Conservation (phyloP, 257 asterid species). For the Penstemon eatonii region DNA sequence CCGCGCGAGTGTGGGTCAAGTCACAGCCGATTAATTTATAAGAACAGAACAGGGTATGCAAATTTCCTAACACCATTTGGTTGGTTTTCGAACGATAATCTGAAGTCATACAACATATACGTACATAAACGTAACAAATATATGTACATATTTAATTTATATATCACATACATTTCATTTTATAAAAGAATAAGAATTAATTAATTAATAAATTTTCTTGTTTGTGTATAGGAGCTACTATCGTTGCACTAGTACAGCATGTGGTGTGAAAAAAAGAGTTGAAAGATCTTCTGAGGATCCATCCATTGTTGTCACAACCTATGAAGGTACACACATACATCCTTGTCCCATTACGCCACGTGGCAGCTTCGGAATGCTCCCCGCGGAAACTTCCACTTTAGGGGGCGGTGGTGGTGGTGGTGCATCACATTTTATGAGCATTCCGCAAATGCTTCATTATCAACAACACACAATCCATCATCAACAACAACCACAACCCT, state of each 20-base stretch:
- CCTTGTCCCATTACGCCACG: slow-evolving; percentile 46
- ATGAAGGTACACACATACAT: slow-evolving; percentile 84
- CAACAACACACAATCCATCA: slow-evolving; percentile 23
- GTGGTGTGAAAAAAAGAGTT: slow-evolving; percentile 92
- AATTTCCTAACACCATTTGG: no score
- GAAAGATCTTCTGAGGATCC: slow-evolving; percentile 83
- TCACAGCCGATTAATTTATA: no score
- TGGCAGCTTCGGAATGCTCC: slow-evolving; percentile 42
- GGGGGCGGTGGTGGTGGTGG: slow-evolving; percentile 22
- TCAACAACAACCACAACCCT: slow-evolving; percentile 27
- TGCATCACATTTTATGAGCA: slow-evolving; percentile 25
- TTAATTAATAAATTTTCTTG: neutral
- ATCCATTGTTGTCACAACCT: slow-evolving; percentile 77
- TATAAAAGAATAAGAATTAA: no score
- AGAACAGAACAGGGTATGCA: no score
- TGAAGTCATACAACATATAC: no score
- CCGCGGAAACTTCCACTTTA: slow-evolving; percentile 35
- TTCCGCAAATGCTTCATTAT: slow-evolving; percentile 28
- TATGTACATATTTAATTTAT: neutral
- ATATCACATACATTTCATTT: neutral
- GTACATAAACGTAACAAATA: neutral
- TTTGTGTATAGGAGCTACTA: slow-evolving; percentile 70
- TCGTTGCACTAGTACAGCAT: slow-evolving; percentile 79
- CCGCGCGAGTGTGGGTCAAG: no score
- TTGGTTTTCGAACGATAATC: no score